Base-by-base conservation (phyloP, 1,284 basidiomycete species). In the Sanghuangporus baumii region DNA sequence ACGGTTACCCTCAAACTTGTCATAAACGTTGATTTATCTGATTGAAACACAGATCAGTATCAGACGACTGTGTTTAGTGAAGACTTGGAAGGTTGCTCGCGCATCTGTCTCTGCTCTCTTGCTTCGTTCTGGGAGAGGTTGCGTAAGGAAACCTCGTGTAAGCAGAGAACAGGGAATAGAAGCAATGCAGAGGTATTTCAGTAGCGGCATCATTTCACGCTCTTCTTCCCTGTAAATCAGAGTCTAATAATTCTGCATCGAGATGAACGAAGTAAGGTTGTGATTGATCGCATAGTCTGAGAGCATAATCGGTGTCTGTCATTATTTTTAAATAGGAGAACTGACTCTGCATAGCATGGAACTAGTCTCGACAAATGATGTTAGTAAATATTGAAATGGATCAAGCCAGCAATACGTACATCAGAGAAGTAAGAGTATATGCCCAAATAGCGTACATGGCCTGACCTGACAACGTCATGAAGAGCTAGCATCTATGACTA, bases 231-330 rank as follows among this genome's bases (percentile, higher is more conserved):
- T 77, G 66, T 88, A 88, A 16, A 82, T 64, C 1, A 83, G 69
- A 46, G 71, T 80, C 68, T 85, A 79, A 60, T 82, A 83, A 70
- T 87, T 87, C 70, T 91, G 88, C 87, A 89, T 88, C 11, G 81
- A 84, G 69, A 87, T 83, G 74, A 88, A 87, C 0, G 82, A 83
- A 0, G 85, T 87, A 37, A 87, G 75, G 18, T 80, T 78, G 71
- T 87, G 79, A 36, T 71, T 71, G 62, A 81, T 79, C 1, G 79
- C 81, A 67, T 80, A 81, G 65, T 76, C 73, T 74, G 67, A 26
- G 23, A 26, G 23, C 23, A 26, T 26, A 7, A 48, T 20, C 12
- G 56, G 18, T 3, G n/a, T 61, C n/a, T 40, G 8, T 11, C 6
- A 11, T 4, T 16, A 51, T 2, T 18, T 60, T 14, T 23, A 41